Conservation (phyloP, 441 rosid species). For the Dalechampia spathulata region DNA sequence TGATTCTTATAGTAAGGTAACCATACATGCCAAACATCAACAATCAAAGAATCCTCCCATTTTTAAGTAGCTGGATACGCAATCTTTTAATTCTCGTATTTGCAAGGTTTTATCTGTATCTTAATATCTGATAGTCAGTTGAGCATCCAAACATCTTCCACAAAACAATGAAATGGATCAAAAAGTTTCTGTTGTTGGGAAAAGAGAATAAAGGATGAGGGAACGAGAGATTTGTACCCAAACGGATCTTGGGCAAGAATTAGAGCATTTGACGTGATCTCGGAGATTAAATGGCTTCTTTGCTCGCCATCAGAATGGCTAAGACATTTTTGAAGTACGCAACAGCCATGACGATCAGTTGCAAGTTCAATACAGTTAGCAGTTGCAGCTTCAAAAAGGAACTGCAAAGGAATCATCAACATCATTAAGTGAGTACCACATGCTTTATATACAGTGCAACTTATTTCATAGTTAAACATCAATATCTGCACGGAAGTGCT, state of each 20-base stretch:
- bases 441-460: neutral
- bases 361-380: constrained; percentile 70
- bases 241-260: constrained; percentile 75
- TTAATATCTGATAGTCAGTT: neutral
- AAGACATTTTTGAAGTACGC: constrained; percentile 82
- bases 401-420: constrained; percentile 34
- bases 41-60: neutral
- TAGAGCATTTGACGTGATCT: constrained; percentile 60
- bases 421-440: constrained; percentile 3
- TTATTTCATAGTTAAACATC: constrained; percentile 10
- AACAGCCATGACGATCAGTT: constrained; percentile 78
- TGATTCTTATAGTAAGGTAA: neutral
- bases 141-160: neutral
- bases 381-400: constrained; percentile 60
- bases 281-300: constrained; percentile 38
- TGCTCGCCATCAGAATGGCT: constrained; percentile 48
- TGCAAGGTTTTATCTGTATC: neutral
- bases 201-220: neutral
- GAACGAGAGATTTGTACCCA: constrained; percentile 38
- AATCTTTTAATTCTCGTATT: neutral
- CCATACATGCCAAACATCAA: neutral
- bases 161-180: neutral
- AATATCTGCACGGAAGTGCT: constrained; percentile 1
- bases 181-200: constrained; percentile 1
- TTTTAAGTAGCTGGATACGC: neutral